Evolutionary conservation across 192 early-diverging fungal species (phyloP).

Genomic region (Phlyctochytrium planicorne): DNA sequence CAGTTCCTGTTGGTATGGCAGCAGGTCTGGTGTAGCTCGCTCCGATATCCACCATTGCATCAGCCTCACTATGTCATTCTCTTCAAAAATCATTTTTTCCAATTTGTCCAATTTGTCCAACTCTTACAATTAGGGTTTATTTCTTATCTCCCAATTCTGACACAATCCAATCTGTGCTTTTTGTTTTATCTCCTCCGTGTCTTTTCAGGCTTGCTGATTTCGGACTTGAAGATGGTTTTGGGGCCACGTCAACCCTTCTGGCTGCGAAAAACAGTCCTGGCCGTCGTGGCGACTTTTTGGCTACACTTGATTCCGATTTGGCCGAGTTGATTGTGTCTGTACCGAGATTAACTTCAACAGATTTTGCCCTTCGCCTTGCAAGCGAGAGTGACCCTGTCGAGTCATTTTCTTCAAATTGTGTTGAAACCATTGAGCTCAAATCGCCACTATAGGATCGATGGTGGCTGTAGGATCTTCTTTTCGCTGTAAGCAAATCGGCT

Average conservation of each 20-base stretch:
- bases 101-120: no score
- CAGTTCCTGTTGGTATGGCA: not conserved
- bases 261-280: no score
- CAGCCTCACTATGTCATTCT: not conserved
- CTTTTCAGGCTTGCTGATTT: no score
- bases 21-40: not conserved
- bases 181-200: no score
- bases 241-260: no score
- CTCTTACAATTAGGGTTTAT: no score
- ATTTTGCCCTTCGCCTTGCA: not conserved
- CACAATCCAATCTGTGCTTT: no score
- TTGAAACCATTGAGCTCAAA: not conserved
- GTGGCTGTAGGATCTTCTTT: no score
- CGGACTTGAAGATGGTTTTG: no score
- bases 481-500: no score
- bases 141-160: no score
- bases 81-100: not conserved
- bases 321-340: not conserved
- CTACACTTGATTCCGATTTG: conserved; percentile 6
- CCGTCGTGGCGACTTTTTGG: no score
- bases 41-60: not conserved
- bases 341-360: not conserved
- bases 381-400: not conserved
- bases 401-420: not conserved
- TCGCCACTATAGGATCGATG: not conserved